Base-by-base conservation (phyloP, 306 rosid genomes). In the Luffa aegyptiaca region DNA sequence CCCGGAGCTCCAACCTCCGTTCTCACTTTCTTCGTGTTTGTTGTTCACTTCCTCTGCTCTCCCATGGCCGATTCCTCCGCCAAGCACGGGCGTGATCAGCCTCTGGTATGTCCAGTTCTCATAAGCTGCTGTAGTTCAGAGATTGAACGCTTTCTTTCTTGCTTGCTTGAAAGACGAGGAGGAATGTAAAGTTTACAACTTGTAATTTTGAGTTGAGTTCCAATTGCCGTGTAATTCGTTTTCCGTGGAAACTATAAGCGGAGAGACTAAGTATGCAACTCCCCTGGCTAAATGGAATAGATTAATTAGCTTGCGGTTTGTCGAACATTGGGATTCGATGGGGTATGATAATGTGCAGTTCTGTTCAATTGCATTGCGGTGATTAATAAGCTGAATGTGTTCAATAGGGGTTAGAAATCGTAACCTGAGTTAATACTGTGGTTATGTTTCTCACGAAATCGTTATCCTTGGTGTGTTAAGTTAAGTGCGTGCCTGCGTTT, bases 31-130 rank as follows among this genome's bases (percentile, higher is more conserved):
- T 10, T 42, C 53, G 4, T 70, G 37, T 20, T 0, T 5, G 9
- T 12, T 20, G 18, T 44, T 41, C 6, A 0, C 10, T 44, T 70
- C 39, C 12, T 21, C 55, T 48, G 20, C 21, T 72, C 44, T 11
- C 49, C 78, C 79, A 88, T 88, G 91, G 89, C 87, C 56, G 66
- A 87, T 81, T 82, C 73, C 77, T 85, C 89, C 51, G 84, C 75
- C 81, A 88, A 88, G 84, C 91, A 88, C 84, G 85, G 85, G 17
- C 89, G 91, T 42, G 89, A 88, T 62, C 79, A 84, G 57, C 77
- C 85, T 82, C 81, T 82, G 91, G 91, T 88, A 85, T 33, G 55
- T 37, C 39, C 39, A 35, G 79, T 57, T 51, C 70, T 58, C 20
- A 5, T 36, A 36, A 3, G 13, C 78, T 49, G 12, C 59, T 78